Conservation (phyloP, 805 yeast species). For the Candida ponderosae region DNA sequence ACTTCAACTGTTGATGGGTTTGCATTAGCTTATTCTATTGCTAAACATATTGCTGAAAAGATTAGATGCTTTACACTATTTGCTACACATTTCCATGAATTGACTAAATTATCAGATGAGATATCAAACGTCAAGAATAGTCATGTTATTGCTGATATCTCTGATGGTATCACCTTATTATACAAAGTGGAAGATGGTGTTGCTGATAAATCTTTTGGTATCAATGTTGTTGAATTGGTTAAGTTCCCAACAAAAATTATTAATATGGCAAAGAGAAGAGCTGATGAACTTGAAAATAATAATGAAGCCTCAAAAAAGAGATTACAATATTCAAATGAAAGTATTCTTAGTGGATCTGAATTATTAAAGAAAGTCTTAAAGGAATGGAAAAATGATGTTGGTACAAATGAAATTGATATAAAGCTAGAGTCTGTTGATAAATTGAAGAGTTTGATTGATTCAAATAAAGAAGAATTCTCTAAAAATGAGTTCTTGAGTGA, state of each 20-base stretch:
- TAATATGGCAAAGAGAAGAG: constrained; percentile 92
- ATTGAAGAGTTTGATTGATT: background rate
- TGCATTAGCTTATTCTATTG: constrained; percentile 95
- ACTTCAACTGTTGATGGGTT: constrained; percentile 89
- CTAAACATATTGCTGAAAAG: constrained; percentile 69
- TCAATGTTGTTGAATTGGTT: constrained; percentile 94
- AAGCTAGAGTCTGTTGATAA: background rate
- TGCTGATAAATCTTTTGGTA: constrained; percentile 93
- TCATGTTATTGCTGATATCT: constrained; percentile 83
- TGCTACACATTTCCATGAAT: constrained; percentile 97
- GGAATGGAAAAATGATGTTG: constrained; percentile 34
- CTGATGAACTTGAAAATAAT: constrained; percentile 73
- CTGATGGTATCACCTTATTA: constrained; percentile 72
- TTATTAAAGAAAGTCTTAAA: constrained; percentile 34
- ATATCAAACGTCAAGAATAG: constrained; percentile 63
- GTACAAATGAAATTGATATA: constrained; percentile 2
- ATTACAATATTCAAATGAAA: constrained; percentile 42
- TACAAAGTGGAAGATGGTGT: constrained; percentile 97
- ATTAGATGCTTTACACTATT: constrained; percentile 76
- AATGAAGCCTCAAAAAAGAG: constrained; percentile 30
- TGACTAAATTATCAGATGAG: constrained; percentile 69
- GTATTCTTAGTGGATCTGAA: constrained; percentile 47
- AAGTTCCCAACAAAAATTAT: constrained; percentile 87
- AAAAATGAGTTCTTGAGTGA: background rate
- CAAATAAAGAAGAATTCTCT: background rate